Conservation (phyloP, 768 basidiomycete genomes). For the Sarcodon aspratus region DNA sequence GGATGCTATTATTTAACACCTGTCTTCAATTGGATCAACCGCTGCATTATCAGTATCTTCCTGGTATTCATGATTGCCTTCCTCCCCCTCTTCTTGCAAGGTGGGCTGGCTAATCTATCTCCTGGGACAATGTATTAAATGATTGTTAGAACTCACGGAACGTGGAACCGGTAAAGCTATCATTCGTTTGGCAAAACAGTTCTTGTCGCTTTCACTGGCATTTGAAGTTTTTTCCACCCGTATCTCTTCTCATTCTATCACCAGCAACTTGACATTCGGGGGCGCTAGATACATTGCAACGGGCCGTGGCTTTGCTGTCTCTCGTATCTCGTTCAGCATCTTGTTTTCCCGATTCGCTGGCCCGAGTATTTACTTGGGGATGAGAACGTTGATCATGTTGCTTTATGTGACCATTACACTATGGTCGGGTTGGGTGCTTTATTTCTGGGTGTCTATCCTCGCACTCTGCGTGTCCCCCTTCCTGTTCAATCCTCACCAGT, state of each 20-base stretch:
- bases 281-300: conserved; percentile 98
- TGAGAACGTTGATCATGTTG: conserved; percentile 84
- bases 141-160: conserved; percentile 75
- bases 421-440: conserved; percentile 88
- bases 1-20: conserved; percentile 95
- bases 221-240: conserved; percentile 99
- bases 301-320: conserved; percentile 97
- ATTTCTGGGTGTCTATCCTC: conserved; percentile 96
- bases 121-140: conserved; percentile 6
- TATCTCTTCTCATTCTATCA: conserved; percentile 95
- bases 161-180: conserved; percentile 90
- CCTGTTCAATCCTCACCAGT: conserved; percentile 99
- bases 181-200: conserved; percentile 87
- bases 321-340: conserved; percentile 88
- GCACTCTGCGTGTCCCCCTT: conserved; percentile 92
- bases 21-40: conserved; percentile 91
- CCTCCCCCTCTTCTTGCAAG: conserved; percentile 90
- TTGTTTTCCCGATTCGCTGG: conserved; percentile 98
- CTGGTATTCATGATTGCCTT: conserved; percentile 97
- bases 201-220: conserved; percentile 84
- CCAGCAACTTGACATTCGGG: conserved; percentile 94
- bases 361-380: conserved; percentile 95
- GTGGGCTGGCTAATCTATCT: conserved; percentile 26
- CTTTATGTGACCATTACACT: conserved; percentile 89
- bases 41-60: conserved; percentile 96